Conservation (phyloP, 75 land plant species). For the Pseudotsuga menziesii region DNA sequence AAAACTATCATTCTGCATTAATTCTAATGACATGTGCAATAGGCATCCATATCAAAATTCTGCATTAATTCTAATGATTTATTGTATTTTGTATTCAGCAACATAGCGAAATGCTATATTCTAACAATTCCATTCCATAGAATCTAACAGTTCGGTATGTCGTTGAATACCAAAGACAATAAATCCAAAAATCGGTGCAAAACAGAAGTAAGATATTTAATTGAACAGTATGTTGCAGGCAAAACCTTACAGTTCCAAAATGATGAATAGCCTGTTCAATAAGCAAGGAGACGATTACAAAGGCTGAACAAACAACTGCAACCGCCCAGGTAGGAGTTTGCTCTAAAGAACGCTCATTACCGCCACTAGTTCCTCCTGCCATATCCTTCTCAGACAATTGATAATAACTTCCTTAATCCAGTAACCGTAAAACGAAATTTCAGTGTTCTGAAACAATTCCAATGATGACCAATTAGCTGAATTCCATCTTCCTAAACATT, state of each 20-base stretch:
- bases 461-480: neutral
- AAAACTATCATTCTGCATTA: too few species aligned
- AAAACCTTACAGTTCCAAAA: slow-evolving; percentile 38
- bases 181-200: neutral
- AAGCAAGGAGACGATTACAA: slow-evolving; percentile 42
- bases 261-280: slow-evolving; percentile 45
- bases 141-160: neutral
- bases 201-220: neutral
- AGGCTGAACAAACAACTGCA: slow-evolving; percentile 46
- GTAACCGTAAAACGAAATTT: neutral
- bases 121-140: neutral
- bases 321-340: slow-evolving; percentile 74
- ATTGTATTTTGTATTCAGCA: too few species aligned
- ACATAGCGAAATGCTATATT: too few species aligned
- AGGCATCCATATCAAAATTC: too few species aligned
- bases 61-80: too few species aligned
- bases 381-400: slow-evolving; percentile 1
- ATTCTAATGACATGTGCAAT: too few species aligned
- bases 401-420: too few species aligned
- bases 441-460: neutral
- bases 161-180: neutral
- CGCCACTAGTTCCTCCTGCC: slow-evolving; percentile 29
- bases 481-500: neutral
- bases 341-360: slow-evolving; percentile 19
- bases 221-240: neutral